Evolutionary conservation across 164 flowering plant species (phyloP).

Genomic region (Saururus chinensis): DNA sequence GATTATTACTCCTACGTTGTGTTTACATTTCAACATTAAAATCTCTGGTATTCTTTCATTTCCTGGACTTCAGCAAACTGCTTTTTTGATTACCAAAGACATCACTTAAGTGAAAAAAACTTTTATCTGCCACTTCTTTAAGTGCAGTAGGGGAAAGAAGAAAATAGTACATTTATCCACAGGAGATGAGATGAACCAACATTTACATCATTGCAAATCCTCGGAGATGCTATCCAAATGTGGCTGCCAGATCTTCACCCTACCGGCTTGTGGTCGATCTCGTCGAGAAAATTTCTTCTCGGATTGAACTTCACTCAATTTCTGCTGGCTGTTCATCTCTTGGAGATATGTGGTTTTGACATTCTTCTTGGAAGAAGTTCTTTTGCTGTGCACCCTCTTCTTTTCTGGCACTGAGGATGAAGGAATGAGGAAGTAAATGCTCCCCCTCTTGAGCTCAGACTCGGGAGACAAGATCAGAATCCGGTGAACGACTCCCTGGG

Average conservation of each 20-base stretch:
- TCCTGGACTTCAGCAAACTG: no score
- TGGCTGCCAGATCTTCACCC: constrained; percentile 54
- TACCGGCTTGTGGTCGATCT: constrained; percentile 28
- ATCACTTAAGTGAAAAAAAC: no score
- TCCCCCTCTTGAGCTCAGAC: constrained; percentile 71
- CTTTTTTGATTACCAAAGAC: no score
- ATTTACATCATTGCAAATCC: constrained; percentile 20
- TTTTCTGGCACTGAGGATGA: constrained; percentile 47
- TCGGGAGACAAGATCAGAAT: constrained; percentile 64
- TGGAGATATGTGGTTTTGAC: background rate
- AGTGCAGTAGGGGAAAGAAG: no score
- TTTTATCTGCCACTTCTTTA: no score
- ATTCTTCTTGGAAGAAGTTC: constrained; percentile 6
- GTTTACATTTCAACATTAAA: no score
- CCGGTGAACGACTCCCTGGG: constrained; percentile 47
- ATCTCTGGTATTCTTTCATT: no score
- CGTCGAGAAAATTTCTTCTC: constrained; percentile 24
- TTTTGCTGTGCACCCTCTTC: constrained; percentile 10
- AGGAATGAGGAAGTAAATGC: constrained; percentile 78
- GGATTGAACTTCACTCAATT: constrained; percentile 14
- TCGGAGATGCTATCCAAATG: constrained; percentile 64
- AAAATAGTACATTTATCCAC: no score
- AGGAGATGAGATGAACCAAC: no score
- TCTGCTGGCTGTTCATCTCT: background rate
- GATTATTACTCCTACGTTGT: no score